Conservation (phyloP, 495 filamentous ascomycete species). For the Penicillium diatomitis region DNA sequence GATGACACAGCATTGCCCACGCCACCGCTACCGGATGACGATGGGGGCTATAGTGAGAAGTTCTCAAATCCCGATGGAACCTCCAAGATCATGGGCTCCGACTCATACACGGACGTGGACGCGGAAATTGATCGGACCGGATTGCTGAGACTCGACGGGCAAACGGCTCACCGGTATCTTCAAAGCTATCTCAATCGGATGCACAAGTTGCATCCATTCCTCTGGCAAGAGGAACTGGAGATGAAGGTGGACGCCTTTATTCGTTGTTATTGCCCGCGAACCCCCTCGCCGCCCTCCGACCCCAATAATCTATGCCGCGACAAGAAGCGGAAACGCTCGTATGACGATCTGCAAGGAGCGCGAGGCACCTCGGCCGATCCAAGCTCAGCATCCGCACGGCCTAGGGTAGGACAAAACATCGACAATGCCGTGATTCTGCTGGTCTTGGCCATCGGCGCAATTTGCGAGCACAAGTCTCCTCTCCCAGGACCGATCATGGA, state of each 20-base stretch:
- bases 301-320: conserved; percentile 9
- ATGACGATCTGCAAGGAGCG: conserved; percentile 19
- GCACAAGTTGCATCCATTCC: conserved; percentile 83
- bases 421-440: conserved; percentile 70
- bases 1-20: conserved; percentile 21
- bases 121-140: conserved; percentile 52
- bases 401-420: conserved; percentile 32
- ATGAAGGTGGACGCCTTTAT: conserved; percentile 47
- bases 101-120: conserved; percentile 7
- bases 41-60: conserved; percentile 7
- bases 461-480: conserved; percentile 53
- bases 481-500: conserved; percentile 48
- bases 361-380: conserved; percentile 12
- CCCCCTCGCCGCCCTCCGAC: conserved; percentile 3
- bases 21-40: conserved; percentile 18
- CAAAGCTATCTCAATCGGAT: conserved; percentile 70
- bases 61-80: conserved; percentile 2
- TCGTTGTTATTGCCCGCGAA: conserved; percentile 22
- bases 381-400: conserved; percentile 1
- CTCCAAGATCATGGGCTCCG: not conserved
- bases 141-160: conserved; percentile 52
- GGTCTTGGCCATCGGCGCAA: conserved; percentile 76
- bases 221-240: conserved; percentile 45
- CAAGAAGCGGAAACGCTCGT: conserved; percentile 37
- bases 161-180: conserved; percentile 54